phyloP scores from a whole-genome alignment of 2,329 filamentous ascomycete species.

The Ciborinia camelliae region DNA sequence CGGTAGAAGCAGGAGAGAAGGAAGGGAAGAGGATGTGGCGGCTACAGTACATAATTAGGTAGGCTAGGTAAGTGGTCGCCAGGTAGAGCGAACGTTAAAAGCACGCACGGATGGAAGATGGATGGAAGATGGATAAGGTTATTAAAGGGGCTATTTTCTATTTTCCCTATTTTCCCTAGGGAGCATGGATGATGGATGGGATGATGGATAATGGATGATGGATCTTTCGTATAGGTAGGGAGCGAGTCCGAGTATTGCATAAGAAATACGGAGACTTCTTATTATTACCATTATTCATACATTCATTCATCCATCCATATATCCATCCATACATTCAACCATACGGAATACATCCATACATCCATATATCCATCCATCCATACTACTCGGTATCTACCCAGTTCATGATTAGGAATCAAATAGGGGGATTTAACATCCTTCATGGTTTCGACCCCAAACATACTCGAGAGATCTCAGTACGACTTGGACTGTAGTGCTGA shows the following conservation, averaged over 20 bases:
- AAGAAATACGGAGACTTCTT: background rate
- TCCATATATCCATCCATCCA: no score
- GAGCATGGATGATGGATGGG: background rate
- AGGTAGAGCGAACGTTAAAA: background rate
- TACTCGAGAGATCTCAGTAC: background rate
- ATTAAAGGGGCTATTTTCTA: background rate
- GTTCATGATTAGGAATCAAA: background rate
- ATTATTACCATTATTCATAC: no score
- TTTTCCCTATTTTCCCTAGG: no score
- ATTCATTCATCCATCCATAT: no score
- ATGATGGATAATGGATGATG: no score
- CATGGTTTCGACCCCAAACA: background rate
- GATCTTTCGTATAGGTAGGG: background rate
- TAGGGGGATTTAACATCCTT: conserved; percentile 8
- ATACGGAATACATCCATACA: no score
- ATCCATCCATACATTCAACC: no score
- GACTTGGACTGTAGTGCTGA: background rate
- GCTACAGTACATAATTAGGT: background rate
- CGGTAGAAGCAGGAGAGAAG: conserved; percentile 1
- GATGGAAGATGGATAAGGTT: no score
- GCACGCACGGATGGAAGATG: background rate
- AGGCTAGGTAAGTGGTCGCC: no score
- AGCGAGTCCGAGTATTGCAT: background rate
- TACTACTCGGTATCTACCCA: no score
- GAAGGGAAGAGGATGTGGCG: conserved; percentile 1